Percentiles rank a stretch among this genome's conserved stretches.
These are phyloP conservation scores for Crithidia sp. DNA, from an alignment of 208 protist species.

Conservation along the genomic window DNA sequence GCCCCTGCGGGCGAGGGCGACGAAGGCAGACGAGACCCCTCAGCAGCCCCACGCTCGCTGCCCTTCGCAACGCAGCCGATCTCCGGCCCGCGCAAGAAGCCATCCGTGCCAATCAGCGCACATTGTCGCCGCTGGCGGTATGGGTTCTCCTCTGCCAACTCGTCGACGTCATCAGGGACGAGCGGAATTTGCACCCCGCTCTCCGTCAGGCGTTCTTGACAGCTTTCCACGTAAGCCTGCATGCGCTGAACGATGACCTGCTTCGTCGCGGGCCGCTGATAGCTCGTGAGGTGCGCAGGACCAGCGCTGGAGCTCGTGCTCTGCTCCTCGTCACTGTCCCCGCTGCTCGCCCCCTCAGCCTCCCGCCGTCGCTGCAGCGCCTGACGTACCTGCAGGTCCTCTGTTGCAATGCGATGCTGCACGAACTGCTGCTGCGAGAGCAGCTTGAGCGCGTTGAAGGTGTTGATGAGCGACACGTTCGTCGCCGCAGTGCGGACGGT, in stretches of 20 bases:
- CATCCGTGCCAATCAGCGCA: constrained; percentile 52
- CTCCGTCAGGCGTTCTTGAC: constrained; percentile 19
- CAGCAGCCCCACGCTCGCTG: background rate
- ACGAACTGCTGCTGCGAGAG: constrained; percentile 78
- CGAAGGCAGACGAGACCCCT: background rate
- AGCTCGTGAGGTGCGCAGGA: background rate
- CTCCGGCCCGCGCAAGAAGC: constrained; percentile 60
- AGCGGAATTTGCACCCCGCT: constrained; percentile 23
- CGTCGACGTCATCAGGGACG: constrained; percentile 31
- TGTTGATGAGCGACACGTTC: constrained; percentile 51
- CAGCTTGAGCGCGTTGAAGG: constrained; percentile 61
- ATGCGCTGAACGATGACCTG: constrained; percentile 27
- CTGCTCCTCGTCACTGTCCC: background rate
- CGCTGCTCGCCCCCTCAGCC: constrained; percentile 1
- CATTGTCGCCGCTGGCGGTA: constrained; percentile 51
- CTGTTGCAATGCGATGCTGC: constrained; percentile 70
- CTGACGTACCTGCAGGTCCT: constrained; percentile 33
- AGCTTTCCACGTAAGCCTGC: constrained; percentile 24
- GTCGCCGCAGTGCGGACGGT: constrained; percentile 32
- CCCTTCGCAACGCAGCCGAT: constrained; percentile 34
- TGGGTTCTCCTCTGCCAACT: constrained; percentile 27
- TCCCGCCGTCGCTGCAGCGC: constrained; percentile 19
- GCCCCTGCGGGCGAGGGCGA: background rate
- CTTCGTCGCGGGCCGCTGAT: constrained; percentile 5
- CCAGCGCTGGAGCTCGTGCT: constrained; percentile 1